These are phyloP conservation scores for Cetraspora pellucida DNA, from an alignment of 192 early-diverging fungal species.

Conservation along the genomic window DNA sequence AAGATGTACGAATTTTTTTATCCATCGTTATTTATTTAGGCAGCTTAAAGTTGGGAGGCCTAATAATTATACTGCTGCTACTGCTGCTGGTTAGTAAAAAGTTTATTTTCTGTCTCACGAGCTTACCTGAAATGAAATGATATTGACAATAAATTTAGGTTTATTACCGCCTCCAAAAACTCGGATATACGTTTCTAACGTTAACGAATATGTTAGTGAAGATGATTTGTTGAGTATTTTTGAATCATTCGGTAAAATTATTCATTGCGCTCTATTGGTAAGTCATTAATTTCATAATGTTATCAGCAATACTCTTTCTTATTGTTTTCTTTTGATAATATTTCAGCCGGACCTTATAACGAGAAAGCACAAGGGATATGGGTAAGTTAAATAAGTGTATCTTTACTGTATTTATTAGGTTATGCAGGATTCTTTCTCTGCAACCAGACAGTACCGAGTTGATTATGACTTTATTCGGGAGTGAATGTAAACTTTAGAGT, in stretches of 20 bases:
- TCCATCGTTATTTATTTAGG: constrained; percentile 26
- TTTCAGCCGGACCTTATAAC: constrained; percentile 64
- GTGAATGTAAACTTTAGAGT: neutral
- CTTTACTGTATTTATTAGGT: constrained; percentile 1
- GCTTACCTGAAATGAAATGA: neutral
- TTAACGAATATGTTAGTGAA: constrained; percentile 77
- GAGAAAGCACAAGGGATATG: constrained; percentile 80
- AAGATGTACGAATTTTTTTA: no score
- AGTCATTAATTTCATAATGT: constrained; percentile 11
- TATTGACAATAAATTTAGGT: constrained; percentile 34
- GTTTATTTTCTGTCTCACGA: neutral
- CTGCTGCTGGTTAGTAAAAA: constrained; percentile 47
- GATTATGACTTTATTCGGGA: neutral
- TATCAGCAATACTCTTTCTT: neutral
- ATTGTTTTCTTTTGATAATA: neutral
- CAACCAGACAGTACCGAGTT: neutral
- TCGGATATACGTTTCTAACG: constrained; percentile 84
- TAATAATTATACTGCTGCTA: constrained; percentile 74
- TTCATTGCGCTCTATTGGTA: constrained; percentile 69
- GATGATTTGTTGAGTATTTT: constrained; percentile 76
- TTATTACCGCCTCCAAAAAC: constrained; percentile 63
- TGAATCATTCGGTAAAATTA: constrained; percentile 80
- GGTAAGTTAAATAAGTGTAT: constrained; percentile 53
- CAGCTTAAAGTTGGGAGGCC: constrained; percentile 82
- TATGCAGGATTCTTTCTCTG: neutral